Evolutionary conservation across 2,329 filamentous ascomycete species (phyloP).

Genomic region (Beauveria brongniartii): DNA sequence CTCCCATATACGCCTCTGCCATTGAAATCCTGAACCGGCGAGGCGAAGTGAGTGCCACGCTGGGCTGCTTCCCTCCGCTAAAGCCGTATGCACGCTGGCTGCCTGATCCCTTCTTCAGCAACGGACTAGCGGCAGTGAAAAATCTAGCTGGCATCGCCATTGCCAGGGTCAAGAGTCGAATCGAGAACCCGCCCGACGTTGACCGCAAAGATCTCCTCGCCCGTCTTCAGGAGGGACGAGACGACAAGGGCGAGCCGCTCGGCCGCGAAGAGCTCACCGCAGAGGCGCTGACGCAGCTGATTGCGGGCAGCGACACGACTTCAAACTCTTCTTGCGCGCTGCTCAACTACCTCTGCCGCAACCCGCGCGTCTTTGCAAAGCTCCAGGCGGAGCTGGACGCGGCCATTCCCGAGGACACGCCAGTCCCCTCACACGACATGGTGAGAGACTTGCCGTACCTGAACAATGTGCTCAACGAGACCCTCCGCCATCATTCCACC

Average conservation of each 20-base stretch:
- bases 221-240: conserved; percentile 76
- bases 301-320: conserved; percentile 69
- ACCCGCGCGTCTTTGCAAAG: conserved; percentile 62
- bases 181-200: conserved; percentile 58
- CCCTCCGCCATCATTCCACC: conserved; percentile 78
- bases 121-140: conserved; percentile 66
- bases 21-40: conserved; percentile 84
- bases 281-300: conserved; percentile 83
- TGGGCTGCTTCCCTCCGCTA: conserved; percentile 65
- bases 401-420: conserved; percentile 50
- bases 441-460: conserved; percentile 73
- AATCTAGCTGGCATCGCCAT: conserved; percentile 83
- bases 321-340: conserved; percentile 77
- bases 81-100: conserved; percentile 76
- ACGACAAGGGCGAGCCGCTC: conserved; percentile 68
- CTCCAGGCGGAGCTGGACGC: conserved; percentile 70
- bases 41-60: conserved; percentile 74
- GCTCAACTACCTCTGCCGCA: conserved; percentile 65
- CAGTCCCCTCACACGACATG: conserved; percentile 63
- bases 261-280: conserved; percentile 75
- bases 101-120: conserved; percentile 72
- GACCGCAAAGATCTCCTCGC: conserved; percentile 73
- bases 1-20: conserved; percentile 63
- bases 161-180: conserved; percentile 65
- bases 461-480: conserved; percentile 69